Evolutionary conservation across 306 rosid genomes (phyloP), one percentile per base, ranked within the genome.

Genomic region (Prunus kanzakura): DNA sequence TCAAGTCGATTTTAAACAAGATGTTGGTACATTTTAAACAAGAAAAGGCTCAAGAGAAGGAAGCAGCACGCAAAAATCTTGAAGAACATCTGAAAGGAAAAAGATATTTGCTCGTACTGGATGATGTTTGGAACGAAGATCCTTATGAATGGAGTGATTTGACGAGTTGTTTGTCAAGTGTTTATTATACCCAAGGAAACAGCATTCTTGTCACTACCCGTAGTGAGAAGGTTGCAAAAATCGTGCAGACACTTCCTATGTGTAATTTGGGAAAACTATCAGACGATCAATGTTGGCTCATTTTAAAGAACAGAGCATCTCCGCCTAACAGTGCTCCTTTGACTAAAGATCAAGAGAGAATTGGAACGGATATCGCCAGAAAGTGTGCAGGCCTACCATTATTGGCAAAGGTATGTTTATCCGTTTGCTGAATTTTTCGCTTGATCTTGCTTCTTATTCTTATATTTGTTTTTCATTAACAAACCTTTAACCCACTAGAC

Each of bases 71-170:
- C 23, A 4, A 67, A 66, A 12, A 41, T n/a, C 61, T 73, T 18
- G 43, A 56, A 8, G 29, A 55, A 1, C 11, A 52, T 45, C 15
- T 79, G 66, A 47, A 66, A 41, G 73, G 47, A 3, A 79, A 73
- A 19, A n/a, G 35, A 13, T 79, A 55, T 29, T 18, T 79, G 8
- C 74, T 79, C 0, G 52, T 79, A 2, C 73, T 72, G 0, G 82
- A 79, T 41, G 82, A 79, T 27, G 52, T 79, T 4, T 79, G 82
- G 82, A 73, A 65, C 10, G 78, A 79, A 1, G 27, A 73, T 14
- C 9, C 1, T 11, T 6, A 6, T 0, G 0, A 62, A 2, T 79
- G 82, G 82, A 22, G 60, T 7, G 45, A 58, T 38, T 46, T 77
- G 32, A 45, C 3, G 23, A 11, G 50, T 3, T 69, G 75, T 69